Evolutionary conservation across 768 basidiomycete genomes (phyloP).

Genomic region (Collybia nuda): DNA sequence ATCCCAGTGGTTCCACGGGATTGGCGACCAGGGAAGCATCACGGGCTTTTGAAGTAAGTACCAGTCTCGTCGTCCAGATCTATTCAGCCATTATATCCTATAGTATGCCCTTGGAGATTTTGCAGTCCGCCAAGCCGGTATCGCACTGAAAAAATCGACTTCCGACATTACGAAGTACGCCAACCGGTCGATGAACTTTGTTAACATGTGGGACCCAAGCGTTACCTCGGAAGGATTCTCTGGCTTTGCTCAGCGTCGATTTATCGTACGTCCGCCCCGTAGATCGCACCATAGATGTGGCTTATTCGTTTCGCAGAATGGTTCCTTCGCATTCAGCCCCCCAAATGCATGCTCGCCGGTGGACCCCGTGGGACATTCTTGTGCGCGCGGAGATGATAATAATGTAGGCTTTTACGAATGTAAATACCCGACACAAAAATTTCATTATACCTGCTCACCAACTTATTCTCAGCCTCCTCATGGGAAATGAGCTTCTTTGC

Average conservation of each 20-base stretch:
- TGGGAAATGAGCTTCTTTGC: slow-evolving; percentile 57
- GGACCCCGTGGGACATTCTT: slow-evolving; percentile 45
- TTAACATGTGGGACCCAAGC: slow-evolving; percentile 48
- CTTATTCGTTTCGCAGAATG: slow-evolving; percentile 33
- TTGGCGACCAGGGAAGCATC: slow-evolving; percentile 51
- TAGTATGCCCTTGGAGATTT: slow-evolving; percentile 53
- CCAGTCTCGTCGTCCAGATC: not conserved
- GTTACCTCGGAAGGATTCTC: slow-evolving; percentile 45
- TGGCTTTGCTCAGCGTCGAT: slow-evolving; percentile 46
- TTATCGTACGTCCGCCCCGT: slow-evolving; percentile 26
- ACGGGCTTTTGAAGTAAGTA: slow-evolving; percentile 40
- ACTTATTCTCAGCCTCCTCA: slow-evolving; percentile 37
- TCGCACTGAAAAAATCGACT: slow-evolving; percentile 35
- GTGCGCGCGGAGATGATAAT: slow-evolving; percentile 48
- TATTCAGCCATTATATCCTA: not conserved
- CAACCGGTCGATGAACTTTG: slow-evolving; percentile 52
- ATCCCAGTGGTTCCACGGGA: slow-evolving; percentile 46
- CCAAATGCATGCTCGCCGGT: slow-evolving; percentile 51
- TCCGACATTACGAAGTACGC: slow-evolving; percentile 41
- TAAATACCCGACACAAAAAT: slow-evolving; percentile 15
- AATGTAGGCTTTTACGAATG: slow-evolving; percentile 55
- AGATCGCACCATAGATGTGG: not conserved
- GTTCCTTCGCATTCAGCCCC: slow-evolving; percentile 48
- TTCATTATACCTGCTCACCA: not conserved
- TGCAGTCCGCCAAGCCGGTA: slow-evolving; percentile 50